Conservation (phyloP, 2,329 filamentous ascomycete genomes). For the Cercospora canescens region DNA sequence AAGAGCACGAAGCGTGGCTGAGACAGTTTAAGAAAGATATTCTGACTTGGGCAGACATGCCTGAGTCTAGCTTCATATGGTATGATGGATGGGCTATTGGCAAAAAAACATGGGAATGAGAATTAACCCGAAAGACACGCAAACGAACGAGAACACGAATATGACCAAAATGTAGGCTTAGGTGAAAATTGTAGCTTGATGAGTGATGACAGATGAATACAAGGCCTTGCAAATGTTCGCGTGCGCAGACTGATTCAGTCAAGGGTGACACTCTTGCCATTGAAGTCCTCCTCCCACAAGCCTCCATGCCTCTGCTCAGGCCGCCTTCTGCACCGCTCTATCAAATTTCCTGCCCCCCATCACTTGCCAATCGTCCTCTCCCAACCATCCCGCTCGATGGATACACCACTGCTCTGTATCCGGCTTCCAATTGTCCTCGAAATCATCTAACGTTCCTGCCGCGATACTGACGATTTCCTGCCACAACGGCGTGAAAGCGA, state of each 20-base stretch:
- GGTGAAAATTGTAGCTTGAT: background rate
- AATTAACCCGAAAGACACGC: background rate
- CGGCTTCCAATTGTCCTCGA: constrained; percentile 25
- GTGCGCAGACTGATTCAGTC: too few species aligned
- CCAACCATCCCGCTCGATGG: constrained; percentile 19
- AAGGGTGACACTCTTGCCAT: too few species aligned
- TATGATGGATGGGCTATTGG: constrained; percentile 14
- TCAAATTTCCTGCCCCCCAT: constrained; percentile 14
- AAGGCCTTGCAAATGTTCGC: too few species aligned
- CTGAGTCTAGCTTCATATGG: constrained; percentile 1
- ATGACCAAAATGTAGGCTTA: background rate
- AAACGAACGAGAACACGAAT: background rate
- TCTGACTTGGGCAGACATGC: constrained; percentile 2
- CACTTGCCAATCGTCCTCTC: constrained; percentile 20
- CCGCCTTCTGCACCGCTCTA: constrained; percentile 9
- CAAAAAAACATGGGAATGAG: background rate
- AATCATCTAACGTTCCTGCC: constrained; percentile 28
- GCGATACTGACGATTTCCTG: constrained; percentile 27
- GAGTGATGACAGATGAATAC: background rate
- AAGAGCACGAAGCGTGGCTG: constrained; percentile 1
- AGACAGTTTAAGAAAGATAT: background rate
- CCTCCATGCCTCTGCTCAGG: background rate
- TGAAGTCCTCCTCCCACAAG: background rate
- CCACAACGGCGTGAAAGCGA: constrained; percentile 23
- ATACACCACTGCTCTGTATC: constrained; percentile 29